Percentiles rank a stretch among this genome's conserved stretches.
These are phyloP conservation scores for Fusarium sp. DNA, from an alignment of 2,329 filamentous ascomycete genomes.

Conservation along the genomic window DNA sequence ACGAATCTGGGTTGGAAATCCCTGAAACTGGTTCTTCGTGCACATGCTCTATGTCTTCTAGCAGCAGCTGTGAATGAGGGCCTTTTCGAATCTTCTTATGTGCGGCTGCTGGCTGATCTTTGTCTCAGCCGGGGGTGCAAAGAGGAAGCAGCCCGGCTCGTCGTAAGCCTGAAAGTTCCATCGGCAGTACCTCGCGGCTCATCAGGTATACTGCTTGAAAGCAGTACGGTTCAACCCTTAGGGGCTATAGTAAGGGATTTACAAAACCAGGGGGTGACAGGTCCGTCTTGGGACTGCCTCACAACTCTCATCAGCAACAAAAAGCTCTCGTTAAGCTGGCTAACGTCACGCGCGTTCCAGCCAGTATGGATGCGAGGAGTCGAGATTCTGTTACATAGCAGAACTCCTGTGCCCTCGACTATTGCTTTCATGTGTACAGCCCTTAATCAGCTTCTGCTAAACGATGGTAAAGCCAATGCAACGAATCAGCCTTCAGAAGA, in stretches of 20 bases:
- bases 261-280: constrained; percentile 9
- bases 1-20: constrained; percentile 51
- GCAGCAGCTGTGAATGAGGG: constrained; percentile 49
- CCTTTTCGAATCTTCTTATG: constrained; percentile 48
- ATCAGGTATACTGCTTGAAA: constrained; percentile 34
- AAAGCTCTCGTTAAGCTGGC: constrained; percentile 43
- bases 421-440: constrained; percentile 44
- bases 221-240: constrained; percentile 40
- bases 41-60: constrained; percentile 50
- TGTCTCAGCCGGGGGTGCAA: constrained; percentile 47
- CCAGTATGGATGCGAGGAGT: constrained; percentile 46
- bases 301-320: constrained; percentile 37
- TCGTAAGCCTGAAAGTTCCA: constrained; percentile 27
- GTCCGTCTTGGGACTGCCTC: constrained; percentile 43
- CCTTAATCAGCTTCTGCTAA: constrained; percentile 41
- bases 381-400: constrained; percentile 43
- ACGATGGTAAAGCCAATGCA: constrained; percentile 5
- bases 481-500: constrained; percentile 31
- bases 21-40: constrained; percentile 51
- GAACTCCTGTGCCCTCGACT: constrained; percentile 38
- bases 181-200: constrained; percentile 35
- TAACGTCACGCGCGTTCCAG: constrained; percentile 44
- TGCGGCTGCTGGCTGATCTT: constrained; percentile 48
- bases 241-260: constrained; percentile 34
- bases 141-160: constrained; percentile 49